Percentiles rank a stretch among this genome's conserved stretches.
Evolutionary conservation across 129 eudicot genomes (phyloP).

Genomic region (Lactuca saligna): DNA sequence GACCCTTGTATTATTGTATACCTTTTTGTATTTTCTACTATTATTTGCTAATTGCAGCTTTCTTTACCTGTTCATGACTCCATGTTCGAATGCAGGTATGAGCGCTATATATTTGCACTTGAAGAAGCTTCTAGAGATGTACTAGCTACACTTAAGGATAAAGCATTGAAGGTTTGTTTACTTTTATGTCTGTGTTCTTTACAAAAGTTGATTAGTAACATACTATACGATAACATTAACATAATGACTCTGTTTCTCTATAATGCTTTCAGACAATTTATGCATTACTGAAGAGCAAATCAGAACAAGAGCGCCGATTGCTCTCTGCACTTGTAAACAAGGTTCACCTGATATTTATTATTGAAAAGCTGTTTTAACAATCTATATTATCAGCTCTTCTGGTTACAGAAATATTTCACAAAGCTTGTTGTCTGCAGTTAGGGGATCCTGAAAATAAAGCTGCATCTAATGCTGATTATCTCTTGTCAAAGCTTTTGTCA

Average conservation of each 20-base stretch:
- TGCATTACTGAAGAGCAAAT: conserved; percentile 71
- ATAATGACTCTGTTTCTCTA: background rate
- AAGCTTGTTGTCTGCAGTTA: conserved; percentile 51
- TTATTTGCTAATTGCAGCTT: background rate
- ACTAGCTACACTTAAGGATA: conserved; percentile 73
- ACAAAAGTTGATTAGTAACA: background rate
- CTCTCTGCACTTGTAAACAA: conserved; percentile 90
- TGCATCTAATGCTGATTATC: conserved; percentile 98
- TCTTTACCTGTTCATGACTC: background rate
- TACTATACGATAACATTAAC: background rate
- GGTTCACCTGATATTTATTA: conserved; percentile 34
- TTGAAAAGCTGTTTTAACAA: background rate
- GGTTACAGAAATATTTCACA: conserved; percentile 11
- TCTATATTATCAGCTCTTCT: conserved; percentile 1
- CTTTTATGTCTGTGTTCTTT: conserved; percentile 18
- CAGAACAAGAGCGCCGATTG: conserved; percentile 94
- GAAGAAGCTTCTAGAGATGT: conserved; percentile 95
- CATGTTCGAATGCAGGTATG: conserved; percentile 56
- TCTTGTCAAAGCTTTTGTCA: conserved; percentile 72
- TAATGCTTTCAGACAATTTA: conserved; percentile 63
- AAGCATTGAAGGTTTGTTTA: conserved; percentile 74
- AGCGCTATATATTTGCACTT: conserved; percentile 71
- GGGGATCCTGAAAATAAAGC: conserved; percentile 97
- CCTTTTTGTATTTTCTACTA: background rate
- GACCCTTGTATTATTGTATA: background rate